A percentile compares a stretch with the other conserved stretches of the same genome.
Conservation (phyloP, 1,284 basidiomycete species). For the Ustilago trichophora region DNA sequence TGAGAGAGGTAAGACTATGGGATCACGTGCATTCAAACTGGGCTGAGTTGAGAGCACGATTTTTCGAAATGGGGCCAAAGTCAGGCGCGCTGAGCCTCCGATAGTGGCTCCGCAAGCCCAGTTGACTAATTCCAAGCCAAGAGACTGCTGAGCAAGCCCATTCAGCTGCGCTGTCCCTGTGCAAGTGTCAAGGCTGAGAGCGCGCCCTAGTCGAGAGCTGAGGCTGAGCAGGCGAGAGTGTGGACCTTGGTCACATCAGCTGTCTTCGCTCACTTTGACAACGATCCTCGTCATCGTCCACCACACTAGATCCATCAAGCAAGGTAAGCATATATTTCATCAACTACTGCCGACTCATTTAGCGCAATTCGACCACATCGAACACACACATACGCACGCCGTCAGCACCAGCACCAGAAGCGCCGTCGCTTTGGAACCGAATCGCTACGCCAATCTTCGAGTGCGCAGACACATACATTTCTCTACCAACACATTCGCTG, state of each 20-base stretch:
- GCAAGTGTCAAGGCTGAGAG: slow-evolving; percentile 10
- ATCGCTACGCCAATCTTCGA: not conserved
- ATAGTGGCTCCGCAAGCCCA: slow-evolving; percentile 5
- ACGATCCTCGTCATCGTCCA: slow-evolving; percentile 49
- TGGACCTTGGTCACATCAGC: slow-evolving; percentile 12
- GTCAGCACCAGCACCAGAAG: slow-evolving; percentile 3
- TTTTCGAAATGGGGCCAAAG: too few relatives aligned
- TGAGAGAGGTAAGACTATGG: too few relatives aligned
- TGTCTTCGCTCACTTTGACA: slow-evolving; percentile 26
- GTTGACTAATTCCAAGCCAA: not conserved
- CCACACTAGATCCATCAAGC: slow-evolving; percentile 45
- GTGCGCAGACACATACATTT: not conserved
- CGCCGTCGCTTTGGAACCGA: slow-evolving; percentile 1
- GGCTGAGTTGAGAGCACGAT: too few relatives aligned
- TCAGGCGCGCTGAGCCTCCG: too few relatives aligned
- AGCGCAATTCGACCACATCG: not conserved
- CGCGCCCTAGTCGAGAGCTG: slow-evolving; percentile 2
- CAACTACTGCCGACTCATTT: slow-evolving; percentile 4
- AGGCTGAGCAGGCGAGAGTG: not conserved
- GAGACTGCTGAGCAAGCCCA: slow-evolving; percentile 29
- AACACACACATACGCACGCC: not conserved
- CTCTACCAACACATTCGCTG: not conserved
- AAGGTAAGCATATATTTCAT: slow-evolving; percentile 40
- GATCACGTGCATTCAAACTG: not conserved
- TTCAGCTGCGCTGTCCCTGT: too few relatives aligned